These are phyloP conservation scores for Cafeteria roenbergensis DNA, from an alignment of 108 stramenopile genomes.

Conservation along the genomic window DNA sequence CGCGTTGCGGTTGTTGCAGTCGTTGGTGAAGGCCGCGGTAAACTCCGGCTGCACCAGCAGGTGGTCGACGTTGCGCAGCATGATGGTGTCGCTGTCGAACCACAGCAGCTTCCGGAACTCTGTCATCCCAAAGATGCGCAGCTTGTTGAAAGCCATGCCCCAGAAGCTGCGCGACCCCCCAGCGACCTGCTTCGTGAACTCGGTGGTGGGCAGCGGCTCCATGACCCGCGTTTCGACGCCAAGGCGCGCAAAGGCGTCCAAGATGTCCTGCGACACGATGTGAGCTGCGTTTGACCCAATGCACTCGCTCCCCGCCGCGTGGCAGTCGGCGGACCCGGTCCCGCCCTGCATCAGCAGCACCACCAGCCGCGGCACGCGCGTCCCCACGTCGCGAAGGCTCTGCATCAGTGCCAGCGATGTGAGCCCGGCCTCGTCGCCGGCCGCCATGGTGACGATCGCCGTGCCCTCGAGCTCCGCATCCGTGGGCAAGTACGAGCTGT, in stretches of 20 bases:
- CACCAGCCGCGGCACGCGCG: background rate
- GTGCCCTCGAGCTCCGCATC: too few species aligned
- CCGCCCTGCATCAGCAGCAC: background rate
- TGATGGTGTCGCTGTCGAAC: background rate
- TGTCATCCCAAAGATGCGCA: background rate
- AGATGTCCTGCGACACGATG: background rate
- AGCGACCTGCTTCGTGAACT: too few species aligned
- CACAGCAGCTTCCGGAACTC: background rate
- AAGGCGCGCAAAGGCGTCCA: background rate
- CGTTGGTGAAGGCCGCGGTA: constrained; percentile 2
- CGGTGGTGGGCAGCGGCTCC: background rate
- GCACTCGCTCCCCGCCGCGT: too few species aligned
- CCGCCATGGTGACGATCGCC: constrained; percentile 4
- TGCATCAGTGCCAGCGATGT: background rate
- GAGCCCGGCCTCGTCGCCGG: background rate
- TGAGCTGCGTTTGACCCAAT: too few species aligned
- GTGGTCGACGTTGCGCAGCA: background rate
- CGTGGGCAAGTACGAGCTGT: too few species aligned
- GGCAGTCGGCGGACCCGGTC: background rate
- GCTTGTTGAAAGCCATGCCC: constrained; percentile 8
- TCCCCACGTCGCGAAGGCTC: background rate
- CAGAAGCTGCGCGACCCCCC: background rate
- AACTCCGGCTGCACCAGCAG: background rate
- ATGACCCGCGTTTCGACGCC: background rate
- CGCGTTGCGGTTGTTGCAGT: background rate